phyloP scores from a whole-genome alignment of 2,329 filamentous ascomycete genomes.

The Colletotrichum camelliae region DNA sequence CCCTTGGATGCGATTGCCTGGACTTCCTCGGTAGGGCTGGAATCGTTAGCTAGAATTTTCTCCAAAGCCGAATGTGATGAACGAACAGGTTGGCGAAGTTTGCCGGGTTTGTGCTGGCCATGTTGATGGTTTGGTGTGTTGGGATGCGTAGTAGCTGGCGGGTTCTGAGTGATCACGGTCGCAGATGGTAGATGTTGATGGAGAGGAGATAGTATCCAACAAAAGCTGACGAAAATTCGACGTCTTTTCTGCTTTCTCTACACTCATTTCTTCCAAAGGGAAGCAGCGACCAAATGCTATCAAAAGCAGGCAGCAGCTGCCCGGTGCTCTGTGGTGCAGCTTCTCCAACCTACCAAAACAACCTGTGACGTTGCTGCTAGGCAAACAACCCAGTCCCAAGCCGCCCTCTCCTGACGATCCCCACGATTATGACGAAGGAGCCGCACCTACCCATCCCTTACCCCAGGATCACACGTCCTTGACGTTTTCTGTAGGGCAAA shows the following conservation, averaged over 20 bases:
- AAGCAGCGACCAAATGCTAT: neutral
- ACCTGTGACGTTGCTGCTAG: neutral
- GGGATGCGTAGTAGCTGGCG: too few relatives aligned
- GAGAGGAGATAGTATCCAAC: too few relatives aligned
- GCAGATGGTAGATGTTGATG: neutral
- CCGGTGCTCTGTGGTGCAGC: neutral
- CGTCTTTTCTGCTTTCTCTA: neutral
- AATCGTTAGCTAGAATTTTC: neutral
- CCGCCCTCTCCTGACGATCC: neutral
- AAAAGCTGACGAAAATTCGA: too few relatives aligned
- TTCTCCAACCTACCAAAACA: neutral
- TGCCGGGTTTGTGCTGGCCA: neutral
- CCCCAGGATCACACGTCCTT: neutral
- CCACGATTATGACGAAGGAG: neutral
- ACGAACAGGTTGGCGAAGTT: neutral
- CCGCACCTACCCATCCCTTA: neutral
- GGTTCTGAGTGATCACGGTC: neutral
- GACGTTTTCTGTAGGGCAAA: too few relatives aligned
- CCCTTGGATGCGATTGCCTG: neutral
- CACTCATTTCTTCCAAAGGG: neutral
- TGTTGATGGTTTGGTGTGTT: neutral
- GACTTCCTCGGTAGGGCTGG: neutral
- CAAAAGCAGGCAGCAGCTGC: neutral
- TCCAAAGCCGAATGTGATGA: neutral
- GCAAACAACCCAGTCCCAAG: slow-evolving; percentile 1